phyloP scores from a whole-genome alignment of 352 stramenopile genomes.

The Pseudoperonospora humuli region DNA sequence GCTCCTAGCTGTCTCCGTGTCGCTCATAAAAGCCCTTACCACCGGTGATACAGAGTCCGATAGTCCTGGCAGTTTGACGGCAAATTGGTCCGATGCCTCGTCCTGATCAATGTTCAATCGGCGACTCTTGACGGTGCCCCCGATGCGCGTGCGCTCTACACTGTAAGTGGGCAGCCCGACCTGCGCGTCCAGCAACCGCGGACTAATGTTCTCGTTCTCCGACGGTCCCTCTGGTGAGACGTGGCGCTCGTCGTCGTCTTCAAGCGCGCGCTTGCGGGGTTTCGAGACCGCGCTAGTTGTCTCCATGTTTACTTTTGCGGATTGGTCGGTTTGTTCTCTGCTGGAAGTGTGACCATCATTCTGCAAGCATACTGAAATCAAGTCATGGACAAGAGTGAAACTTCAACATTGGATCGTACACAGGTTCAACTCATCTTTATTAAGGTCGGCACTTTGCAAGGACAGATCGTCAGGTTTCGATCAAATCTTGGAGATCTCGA shows the following conservation, averaged over 20 bases:
- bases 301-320: slow-evolving; percentile 23
- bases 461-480: too few relatives aligned
- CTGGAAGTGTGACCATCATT: slow-evolving; percentile 6
- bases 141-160: slow-evolving; percentile 6
- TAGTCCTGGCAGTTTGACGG: slow-evolving; percentile 4
- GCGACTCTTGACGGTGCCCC: slow-evolving; percentile 23
- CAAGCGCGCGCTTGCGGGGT: slow-evolving; percentile 31
- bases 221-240: slow-evolving; percentile 3
- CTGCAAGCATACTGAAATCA: neutral
- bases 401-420: slow-evolving; percentile 4
- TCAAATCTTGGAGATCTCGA: too few relatives aligned
- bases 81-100: slow-evolving; percentile 10
- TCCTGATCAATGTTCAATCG: slow-evolving; percentile 9
- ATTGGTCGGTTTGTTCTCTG: slow-evolving; percentile 3
- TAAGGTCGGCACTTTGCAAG: too few relatives aligned
- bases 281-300: neutral
- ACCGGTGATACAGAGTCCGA: slow-evolving; percentile 3
- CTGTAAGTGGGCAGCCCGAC: slow-evolving; percentile 2
- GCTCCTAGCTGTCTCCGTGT: slow-evolving; percentile 5
- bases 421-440: too few relatives aligned
- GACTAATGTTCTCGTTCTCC: slow-evolving; percentile 19
- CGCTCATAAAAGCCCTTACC: slow-evolving; percentile 9
- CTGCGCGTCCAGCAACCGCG: slow-evolving; percentile 11
- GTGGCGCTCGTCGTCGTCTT: slow-evolving; percentile 15
- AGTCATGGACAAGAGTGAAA: neutral